phyloP scores from a whole-genome alignment of 2,329 filamentous ascomycete species.

The Fusarium anthophilum region DNA sequence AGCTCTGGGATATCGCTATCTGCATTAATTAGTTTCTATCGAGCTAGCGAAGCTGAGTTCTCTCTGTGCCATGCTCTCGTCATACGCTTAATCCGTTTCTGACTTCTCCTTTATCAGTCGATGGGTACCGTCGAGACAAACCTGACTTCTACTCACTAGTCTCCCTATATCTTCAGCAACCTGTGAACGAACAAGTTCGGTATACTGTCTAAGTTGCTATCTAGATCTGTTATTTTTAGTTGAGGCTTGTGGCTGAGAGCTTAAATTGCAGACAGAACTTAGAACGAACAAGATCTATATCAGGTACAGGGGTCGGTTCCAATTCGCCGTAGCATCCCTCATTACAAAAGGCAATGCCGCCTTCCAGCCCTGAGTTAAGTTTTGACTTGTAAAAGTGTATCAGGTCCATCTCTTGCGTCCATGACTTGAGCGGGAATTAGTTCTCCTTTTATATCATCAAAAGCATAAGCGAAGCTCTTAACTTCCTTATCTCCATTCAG shows the following conservation, averaged over 20 bases:
- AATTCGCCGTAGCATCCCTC: not conserved
- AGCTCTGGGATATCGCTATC: fast-evolving
- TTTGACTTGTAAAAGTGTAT: not conserved
- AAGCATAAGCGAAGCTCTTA: fast-evolving
- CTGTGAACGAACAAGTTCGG: no score
- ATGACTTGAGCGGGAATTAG: not conserved
- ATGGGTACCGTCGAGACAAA: not conserved
- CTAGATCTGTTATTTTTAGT: no score
- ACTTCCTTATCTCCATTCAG: not conserved
- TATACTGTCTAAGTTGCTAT: no score
- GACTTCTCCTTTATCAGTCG: no score
- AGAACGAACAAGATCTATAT: no score
- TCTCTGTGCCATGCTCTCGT: no score
- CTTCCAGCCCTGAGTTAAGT: not conserved
- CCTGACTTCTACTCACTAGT: not conserved
- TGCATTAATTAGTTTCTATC: not conserved
- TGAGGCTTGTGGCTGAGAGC: no score
- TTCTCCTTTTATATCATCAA: not conserved
- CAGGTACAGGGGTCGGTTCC: not conserved
- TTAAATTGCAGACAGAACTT: no score
- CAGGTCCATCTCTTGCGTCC: not conserved
- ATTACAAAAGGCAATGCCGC: not conserved
- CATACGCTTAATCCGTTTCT: not conserved
- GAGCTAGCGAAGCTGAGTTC: not conserved
- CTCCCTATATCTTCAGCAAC: not conserved